Percentiles rank a stretch among this genome's conserved stretches.
Conservation (phyloP, 2,329 filamentous ascomycete genomes). For the Pleurostoma richardsiae region DNA sequence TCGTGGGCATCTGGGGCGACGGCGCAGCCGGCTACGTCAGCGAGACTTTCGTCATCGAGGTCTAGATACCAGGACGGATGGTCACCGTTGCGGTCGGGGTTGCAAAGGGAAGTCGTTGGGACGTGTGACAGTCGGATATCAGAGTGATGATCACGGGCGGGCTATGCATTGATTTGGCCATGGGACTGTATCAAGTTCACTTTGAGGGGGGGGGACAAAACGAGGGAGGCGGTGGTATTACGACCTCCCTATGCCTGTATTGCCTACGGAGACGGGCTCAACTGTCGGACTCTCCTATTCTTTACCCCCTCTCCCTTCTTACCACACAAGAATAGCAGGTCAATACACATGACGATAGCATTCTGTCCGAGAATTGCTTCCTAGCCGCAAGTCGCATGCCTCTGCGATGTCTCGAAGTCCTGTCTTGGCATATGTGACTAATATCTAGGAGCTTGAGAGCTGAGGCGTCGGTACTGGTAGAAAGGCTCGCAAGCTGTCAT, state of each 20-base stretch:
- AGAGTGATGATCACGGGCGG: too few relatives aligned
- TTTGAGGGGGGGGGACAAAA: neutral
- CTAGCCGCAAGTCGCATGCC: too few relatives aligned
- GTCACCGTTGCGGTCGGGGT: neutral
- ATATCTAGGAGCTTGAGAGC: too few relatives aligned
- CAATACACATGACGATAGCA: too few relatives aligned
- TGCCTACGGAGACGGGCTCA: neutral
- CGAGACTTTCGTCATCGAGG: conserved; percentile 4
- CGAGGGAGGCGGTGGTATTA: neutral
- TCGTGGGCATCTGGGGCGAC: conserved; percentile 52
- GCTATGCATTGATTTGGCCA: neutral
- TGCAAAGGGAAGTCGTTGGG: neutral
- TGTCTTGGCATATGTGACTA: too few relatives aligned
- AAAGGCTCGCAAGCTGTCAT: too few relatives aligned
- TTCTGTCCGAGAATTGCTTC: too few relatives aligned
- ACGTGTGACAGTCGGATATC: too few relatives aligned
- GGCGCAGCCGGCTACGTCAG: conserved; percentile 3
- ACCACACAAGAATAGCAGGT: too few relatives aligned
- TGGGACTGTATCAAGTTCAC: neutral
- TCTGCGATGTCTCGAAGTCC: too few relatives aligned
- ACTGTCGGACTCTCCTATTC: neutral
- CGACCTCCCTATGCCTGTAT: neutral
- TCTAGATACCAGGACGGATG: neutral
- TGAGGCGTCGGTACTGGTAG: too few relatives aligned
- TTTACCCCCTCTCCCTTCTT: neutral